Conservation (phyloP, 495 filamentous ascomycete genomes). For the Schizothecium vesticola region DNA sequence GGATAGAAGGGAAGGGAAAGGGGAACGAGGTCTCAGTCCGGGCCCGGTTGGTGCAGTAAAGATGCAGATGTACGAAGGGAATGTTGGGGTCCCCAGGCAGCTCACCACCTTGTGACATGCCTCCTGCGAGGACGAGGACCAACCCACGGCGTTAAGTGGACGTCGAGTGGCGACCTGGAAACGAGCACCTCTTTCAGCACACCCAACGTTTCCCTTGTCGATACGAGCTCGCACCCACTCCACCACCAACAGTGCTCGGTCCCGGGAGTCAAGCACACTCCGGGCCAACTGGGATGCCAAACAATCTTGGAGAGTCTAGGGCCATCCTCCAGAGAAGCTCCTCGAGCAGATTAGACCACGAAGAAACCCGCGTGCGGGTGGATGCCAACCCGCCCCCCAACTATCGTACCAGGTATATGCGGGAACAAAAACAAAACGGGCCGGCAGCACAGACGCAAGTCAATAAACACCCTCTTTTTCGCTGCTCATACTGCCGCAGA, state of each 20-base stretch:
- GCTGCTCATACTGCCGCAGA: background rate
- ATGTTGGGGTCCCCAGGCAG: background rate
- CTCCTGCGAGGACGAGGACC: background rate
- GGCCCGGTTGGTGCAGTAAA: conserved; percentile 7
- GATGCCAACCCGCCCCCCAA: too few species aligned
- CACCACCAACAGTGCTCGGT: background rate
- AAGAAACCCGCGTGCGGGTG: too few species aligned
- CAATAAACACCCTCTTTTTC: background rate
- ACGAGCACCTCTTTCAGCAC: background rate
- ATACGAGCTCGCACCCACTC: background rate
- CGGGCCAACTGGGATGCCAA: background rate
- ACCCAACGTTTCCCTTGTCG: background rate
- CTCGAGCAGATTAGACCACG: too few species aligned
- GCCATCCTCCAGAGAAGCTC: background rate
- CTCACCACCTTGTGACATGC: background rate
- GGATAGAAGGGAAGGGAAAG: background rate
- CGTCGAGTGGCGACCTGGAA: background rate
- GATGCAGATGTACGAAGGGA: background rate
- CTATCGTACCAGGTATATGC: background rate
- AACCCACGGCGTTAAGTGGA: background rate
- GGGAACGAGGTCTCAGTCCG: conserved; percentile 6
- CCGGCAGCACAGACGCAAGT: background rate
- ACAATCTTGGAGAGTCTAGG: background rate
- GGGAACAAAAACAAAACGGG: background rate
- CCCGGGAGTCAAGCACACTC: background rate